A percentile compares a stretch with the other conserved stretches of the same genome.
Evolutionary conservation across 106 monocot species (phyloP).

Genomic region (Cymbidium sinense): DNA sequence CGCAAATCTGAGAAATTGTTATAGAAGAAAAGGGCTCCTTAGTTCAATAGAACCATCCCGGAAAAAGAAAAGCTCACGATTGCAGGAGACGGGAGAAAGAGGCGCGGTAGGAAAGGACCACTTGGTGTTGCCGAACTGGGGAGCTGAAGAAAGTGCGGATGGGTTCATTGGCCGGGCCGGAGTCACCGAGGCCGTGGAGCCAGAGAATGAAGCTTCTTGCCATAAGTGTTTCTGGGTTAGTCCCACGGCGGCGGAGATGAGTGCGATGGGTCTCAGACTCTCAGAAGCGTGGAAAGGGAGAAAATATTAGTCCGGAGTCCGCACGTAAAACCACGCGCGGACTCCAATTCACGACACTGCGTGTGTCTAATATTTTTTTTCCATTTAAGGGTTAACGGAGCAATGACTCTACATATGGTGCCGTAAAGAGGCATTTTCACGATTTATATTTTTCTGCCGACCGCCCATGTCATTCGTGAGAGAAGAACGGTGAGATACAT

Average conservation of each 20-base stretch:
- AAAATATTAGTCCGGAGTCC: no score
- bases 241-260: conserved; percentile 11
- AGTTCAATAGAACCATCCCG: background rate
- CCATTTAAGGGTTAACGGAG: no score
- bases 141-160: conserved; percentile 59
- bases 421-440: no score
- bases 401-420: no score
- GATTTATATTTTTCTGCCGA: no score
- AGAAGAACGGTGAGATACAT: no score
- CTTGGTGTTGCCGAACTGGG: conserved; percentile 39
- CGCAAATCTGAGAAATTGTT: background rate
- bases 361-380: no score
- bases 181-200: conserved; percentile 80
- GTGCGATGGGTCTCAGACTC: conserved; percentile 11
- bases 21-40: background rate
- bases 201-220: conserved; percentile 57
- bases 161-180: conserved; percentile 71
- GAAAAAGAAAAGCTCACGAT: conserved; percentile 29
- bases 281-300: background rate
- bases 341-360: no score
- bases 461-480: no score
- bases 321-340: no score
- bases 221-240: background rate
- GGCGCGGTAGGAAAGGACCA: conserved; percentile 87
- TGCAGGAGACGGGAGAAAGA: conserved; percentile 56